phyloP scores from a whole-genome alignment of 176 grass and related monocot genomes.

The Cocos nucifera region DNA sequence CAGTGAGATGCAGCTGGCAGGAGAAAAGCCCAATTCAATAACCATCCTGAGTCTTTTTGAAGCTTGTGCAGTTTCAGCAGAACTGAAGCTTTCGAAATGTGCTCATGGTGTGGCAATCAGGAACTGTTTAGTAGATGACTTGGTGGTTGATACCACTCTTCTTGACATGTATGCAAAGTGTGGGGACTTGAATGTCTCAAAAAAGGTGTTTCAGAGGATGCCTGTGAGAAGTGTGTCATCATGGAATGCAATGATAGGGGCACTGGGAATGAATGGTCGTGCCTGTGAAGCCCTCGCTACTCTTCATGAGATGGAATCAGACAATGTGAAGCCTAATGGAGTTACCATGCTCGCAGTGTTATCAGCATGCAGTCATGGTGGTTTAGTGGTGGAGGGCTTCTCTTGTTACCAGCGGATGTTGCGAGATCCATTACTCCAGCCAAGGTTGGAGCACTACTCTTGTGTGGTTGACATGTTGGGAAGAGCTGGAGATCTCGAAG shows the following conservation, averaged over 20 bases:
- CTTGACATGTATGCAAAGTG: conserved; percentile 52
- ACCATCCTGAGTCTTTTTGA: conserved; percentile 44
- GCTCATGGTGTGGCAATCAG: conserved; percentile 33
- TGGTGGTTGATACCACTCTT: conserved; percentile 22
- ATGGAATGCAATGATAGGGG: conserved; percentile 59
- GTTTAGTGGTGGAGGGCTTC: conserved; percentile 37
- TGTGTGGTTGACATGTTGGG: conserved; percentile 49
- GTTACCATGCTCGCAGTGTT: conserved; percentile 30
- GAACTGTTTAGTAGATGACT: conserved; percentile 18
- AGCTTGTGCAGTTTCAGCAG: conserved; percentile 23
- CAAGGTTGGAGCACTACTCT: conserved; percentile 30
- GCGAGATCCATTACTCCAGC: neutral
- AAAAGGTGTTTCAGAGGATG: conserved; percentile 36
- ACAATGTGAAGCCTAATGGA: conserved; percentile 22
- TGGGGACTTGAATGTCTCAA: conserved; percentile 21
- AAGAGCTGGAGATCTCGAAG: conserved; percentile 24
- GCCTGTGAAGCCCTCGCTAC: conserved; percentile 20
- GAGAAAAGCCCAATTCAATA: conserved; percentile 29
- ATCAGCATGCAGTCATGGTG: conserved; percentile 43
- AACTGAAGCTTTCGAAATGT: conserved; percentile 27
- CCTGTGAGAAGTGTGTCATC: conserved; percentile 24
- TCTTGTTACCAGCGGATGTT: conserved; percentile 29
- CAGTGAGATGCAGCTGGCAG: conserved; percentile 10
- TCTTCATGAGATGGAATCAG: conserved; percentile 23
- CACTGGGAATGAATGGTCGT: conserved; percentile 43